Base-by-base conservation (phyloP, 2,329 filamentous ascomycete genomes). In the Zelopaecilomyces penicillatus region DNA sequence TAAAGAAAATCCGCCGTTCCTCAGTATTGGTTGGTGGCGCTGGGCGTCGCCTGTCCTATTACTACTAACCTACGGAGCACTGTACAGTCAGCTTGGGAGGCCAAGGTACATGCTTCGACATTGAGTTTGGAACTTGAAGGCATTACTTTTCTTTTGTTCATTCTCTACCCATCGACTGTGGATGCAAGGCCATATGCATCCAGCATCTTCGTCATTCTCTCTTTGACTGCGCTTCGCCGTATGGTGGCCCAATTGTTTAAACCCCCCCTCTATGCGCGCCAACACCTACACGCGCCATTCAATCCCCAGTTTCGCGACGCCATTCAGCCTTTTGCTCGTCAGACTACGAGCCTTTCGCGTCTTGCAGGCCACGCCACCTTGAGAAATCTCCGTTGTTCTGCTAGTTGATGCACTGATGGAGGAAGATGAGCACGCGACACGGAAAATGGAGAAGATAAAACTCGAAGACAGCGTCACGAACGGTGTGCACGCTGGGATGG, bases 391-490 rank as follows among this genome's bases (percentile, higher is more conserved):
- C 19, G 19, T 19, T 19, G 19, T 19, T 19, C 19, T 19, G 19
- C 19, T 19, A 19, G 19, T 19, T 19, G 19, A 19, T 19, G 19
- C 45, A 42, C 52, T 54, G 43, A 68, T 68, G 65, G 65, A 66
- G 59, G 65, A 68, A 65, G 65, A 67, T 43, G 65, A 65, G 56
- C 55, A 61, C 55, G 61, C 65, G 50, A 59, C 60, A 42, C 58
- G 49, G 55, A 65, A 59, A 56, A 68, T 72, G 61, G 67, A 69
- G 55, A 61, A 63, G 52, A 61, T 72, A 47, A 72, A 67, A 56
- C 61, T 68, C 42, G 68, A 73, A 53, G 65, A 69, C 33, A 59
- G 57, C 40, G 51, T 56, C 45, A 57, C 57, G 42, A 66, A 68
- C 50, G 65, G 64, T 47, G 50, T 56, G 46, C 55, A 52, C 45